phyloP scores from a whole-genome alignment of 371 early-diverging fungal genomes.

The Saksenaea oblongispora region DNA sequence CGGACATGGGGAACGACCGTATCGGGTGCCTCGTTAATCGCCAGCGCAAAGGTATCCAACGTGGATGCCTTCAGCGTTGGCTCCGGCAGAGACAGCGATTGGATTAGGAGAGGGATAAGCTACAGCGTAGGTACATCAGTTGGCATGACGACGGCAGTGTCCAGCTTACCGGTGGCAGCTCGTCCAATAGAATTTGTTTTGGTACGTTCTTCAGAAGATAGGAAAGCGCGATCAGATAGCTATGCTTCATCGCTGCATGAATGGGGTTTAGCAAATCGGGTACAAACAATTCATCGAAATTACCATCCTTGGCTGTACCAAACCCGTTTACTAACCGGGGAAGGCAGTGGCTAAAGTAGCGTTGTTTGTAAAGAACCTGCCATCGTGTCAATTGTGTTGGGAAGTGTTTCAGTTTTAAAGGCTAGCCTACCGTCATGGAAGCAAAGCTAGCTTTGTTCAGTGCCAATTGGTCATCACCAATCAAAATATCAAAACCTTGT shows the following conservation, averaged over 20 bases:
- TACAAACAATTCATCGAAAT: not conserved
- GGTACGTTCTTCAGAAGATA: slow-evolving; percentile 81
- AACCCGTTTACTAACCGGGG: slow-evolving; percentile 75
- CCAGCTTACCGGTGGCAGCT: slow-evolving; percentile 68
- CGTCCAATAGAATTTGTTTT: slow-evolving; percentile 77
- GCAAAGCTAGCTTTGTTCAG: slow-evolving; percentile 77
- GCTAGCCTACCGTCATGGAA: slow-evolving; percentile 54
- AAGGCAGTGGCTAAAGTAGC: slow-evolving; percentile 74
- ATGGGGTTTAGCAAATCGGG: not conserved
- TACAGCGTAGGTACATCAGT: slow-evolving; percentile 17
- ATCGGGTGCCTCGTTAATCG: slow-evolving; percentile 59
- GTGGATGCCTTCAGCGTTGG: slow-evolving; percentile 72
- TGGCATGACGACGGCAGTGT: not conserved
- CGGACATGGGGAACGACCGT: slow-evolving; percentile 62
- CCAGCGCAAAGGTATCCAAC: slow-evolving; percentile 72
- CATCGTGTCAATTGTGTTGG: not conserved
- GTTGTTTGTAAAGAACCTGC: slow-evolving; percentile 80
- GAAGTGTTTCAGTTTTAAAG: not conserved
- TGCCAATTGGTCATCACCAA: slow-evolving; percentile 66
- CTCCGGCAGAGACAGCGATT: slow-evolving; percentile 65
- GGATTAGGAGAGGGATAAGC: slow-evolving; percentile 78
- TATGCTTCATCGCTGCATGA: slow-evolving; percentile 50
- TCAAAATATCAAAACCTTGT: slow-evolving; percentile 66
- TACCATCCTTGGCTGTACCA: slow-evolving; percentile 44
- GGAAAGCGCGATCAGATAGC: slow-evolving; percentile 80